These are phyloP conservation scores for Venturia aucupariae DNA, from an alignment of 2,329 filamentous ascomycete species.

Conservation along the genomic window DNA sequence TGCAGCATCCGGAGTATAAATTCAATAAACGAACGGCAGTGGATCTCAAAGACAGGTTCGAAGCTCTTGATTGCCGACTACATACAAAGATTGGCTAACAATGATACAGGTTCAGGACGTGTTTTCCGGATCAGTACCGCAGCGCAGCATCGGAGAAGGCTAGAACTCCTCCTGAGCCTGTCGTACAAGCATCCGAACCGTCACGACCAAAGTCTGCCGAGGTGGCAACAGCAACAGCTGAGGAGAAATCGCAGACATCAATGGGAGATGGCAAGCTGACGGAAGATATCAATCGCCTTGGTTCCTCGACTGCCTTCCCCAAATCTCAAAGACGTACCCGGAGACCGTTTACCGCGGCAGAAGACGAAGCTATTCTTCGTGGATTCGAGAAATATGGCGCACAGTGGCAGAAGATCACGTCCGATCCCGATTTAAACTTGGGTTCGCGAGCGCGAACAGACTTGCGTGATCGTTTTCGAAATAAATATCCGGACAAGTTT, in stretches of 20 bases:
- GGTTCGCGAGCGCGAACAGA: conserved; percentile 46
- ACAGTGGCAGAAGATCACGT: conserved; percentile 50
- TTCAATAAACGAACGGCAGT: conserved; percentile 50
- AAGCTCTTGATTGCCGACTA: neutral
- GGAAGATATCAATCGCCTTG: conserved; percentile 33
- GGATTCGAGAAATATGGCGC: conserved; percentile 52
- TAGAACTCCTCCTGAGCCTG: neutral
- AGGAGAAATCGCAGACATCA: conserved; percentile 12
- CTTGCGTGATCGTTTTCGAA: conserved; percentile 52
- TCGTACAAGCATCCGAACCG: neutral
- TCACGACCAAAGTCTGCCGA: conserved; percentile 6
- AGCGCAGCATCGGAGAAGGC: conserved; percentile 17
- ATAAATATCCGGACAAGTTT: conserved; percentile 49
- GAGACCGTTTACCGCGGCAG: conserved; percentile 45
- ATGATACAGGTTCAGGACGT: conserved; percentile 35
- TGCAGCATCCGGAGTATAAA: conserved; percentile 45
- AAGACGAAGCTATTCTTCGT: conserved; percentile 49
- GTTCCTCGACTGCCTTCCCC: conserved; percentile 40
- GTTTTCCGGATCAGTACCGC: conserved; percentile 41
- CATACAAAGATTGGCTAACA: neutral
- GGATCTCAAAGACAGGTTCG: conserved; percentile 50
- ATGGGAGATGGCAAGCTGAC: conserved; percentile 21
- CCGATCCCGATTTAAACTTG: conserved; percentile 45
- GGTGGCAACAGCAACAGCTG: neutral
- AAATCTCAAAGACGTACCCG: conserved; percentile 44